phyloP scores from a whole-genome alignment of 371 early-diverging fungal species.

The Mucor sp. region DNA sequence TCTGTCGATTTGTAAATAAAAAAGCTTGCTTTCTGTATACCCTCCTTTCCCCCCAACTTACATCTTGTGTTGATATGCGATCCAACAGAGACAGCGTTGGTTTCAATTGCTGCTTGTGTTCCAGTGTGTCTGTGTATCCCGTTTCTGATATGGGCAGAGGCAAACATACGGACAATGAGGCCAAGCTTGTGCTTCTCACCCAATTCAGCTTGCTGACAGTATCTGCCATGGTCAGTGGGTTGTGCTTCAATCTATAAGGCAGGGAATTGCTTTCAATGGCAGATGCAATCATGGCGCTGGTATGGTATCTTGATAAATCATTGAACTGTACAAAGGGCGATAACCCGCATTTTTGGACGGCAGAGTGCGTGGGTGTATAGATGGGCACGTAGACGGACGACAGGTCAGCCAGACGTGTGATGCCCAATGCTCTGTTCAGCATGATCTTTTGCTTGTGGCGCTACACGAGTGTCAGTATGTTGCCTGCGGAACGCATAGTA shows the following conservation, averaged over 20 bases:
- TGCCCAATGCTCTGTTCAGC: constrained; percentile 55
- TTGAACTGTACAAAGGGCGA: constrained; percentile 30
- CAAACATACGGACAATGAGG: constrained; percentile 42
- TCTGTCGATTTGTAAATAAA: background rate
- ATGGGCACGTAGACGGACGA: constrained; percentile 66
- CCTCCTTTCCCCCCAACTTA: background rate
- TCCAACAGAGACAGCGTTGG: constrained; percentile 17
- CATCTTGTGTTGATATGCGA: background rate
- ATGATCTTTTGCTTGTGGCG: constrained; percentile 36
- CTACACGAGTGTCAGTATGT: constrained; percentile 16
- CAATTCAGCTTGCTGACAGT: constrained; percentile 47
- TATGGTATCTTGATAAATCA: constrained; percentile 58
- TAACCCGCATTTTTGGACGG: constrained; percentile 28
- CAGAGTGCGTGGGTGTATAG: constrained; percentile 32
- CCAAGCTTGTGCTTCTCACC: constrained; percentile 49
- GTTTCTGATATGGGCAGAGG: constrained; percentile 48
- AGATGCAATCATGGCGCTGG: constrained; percentile 66
- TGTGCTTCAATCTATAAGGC: constrained; percentile 53
- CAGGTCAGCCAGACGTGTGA: constrained; percentile 47
- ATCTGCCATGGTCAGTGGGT: constrained; percentile 42
- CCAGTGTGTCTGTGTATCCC: constrained; percentile 19
- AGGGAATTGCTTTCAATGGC: constrained; percentile 67
- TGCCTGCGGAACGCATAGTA: too few relatives aligned
- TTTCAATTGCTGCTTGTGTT: background rate
- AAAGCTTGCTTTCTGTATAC: background rate